Percentiles rank a stretch among this genome's conserved stretches.
These are phyloP conservation scores for Stereum hirsutum DNA, from an alignment of 1,284 basidiomycete genomes.

Conservation along the genomic window DNA sequence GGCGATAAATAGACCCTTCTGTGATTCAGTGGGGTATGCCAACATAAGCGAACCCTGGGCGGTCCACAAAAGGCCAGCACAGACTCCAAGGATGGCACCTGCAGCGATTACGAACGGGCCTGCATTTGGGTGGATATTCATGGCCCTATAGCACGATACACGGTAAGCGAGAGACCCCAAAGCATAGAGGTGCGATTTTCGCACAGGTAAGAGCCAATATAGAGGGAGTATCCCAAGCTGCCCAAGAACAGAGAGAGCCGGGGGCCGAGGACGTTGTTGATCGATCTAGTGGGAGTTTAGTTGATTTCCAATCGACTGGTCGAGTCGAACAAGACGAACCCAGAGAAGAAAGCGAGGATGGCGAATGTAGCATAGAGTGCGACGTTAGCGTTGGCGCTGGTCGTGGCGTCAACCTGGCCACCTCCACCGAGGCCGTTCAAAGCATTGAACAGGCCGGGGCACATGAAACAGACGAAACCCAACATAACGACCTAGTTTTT, in stretches of 20 bases:
- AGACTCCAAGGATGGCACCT: slow-evolving; percentile 76
- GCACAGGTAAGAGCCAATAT: slow-evolving; percentile 45
- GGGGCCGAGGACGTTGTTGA: slow-evolving; percentile 74
- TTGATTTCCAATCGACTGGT: neutral
- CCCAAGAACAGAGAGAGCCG: slow-evolving; percentile 65
- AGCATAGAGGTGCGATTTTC: neutral
- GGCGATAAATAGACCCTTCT: slow-evolving; percentile 75
- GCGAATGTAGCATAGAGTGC: slow-evolving; percentile 68
- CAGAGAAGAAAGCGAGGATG: slow-evolving; percentile 51
- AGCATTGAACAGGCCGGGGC: slow-evolving; percentile 43
- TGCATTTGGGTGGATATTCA: slow-evolving; percentile 57
- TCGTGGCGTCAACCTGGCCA: slow-evolving; percentile 52
- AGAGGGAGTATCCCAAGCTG: slow-evolving; percentile 62
- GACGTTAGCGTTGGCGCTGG: slow-evolving; percentile 55
- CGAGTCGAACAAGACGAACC: slow-evolving; percentile 29
- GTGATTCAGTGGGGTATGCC: slow-evolving; percentile 67
- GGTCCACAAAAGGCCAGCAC: slow-evolving; percentile 81
- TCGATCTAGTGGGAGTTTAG: slow-evolving; percentile 34
- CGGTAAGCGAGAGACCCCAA: neutral
- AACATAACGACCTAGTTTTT: slow-evolving; percentile 49
- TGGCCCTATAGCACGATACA: slow-evolving; percentile 30
- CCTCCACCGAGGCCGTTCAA: slow-evolving; percentile 61
- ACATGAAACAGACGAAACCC: slow-evolving; percentile 62
- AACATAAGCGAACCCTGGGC: slow-evolving; percentile 82
- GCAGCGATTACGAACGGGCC: slow-evolving; percentile 64